Percentiles rank a stretch among this genome's conserved stretches.
These are phyloP conservation scores for Catunica adiposa DNA, from an alignment of 2,329 filamentous ascomycete genomes.

Conservation along the genomic window DNA sequence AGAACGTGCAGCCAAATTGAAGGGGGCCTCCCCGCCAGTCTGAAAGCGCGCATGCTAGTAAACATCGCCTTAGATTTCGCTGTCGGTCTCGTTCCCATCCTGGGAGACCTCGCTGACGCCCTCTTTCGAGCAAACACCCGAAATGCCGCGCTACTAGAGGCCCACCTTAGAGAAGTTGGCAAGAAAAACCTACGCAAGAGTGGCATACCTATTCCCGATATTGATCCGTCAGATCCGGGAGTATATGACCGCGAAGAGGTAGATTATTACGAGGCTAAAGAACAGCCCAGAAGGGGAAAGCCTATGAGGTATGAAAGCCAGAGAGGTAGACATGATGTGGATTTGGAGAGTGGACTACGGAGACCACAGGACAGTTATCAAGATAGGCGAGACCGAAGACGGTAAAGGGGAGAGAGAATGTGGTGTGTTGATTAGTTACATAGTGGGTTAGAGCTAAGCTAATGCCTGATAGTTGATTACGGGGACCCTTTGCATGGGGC, in stretches of 20 bases:
- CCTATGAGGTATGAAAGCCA: not conserved
- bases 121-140: slow-evolving; percentile 59
- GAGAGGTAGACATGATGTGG: not conserved
- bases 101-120: slow-evolving; percentile 62
- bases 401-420: not conserved
- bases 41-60: slow-evolving; percentile 58
- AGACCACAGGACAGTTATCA: not conserved
- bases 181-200: slow-evolving; percentile 35
- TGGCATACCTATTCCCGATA: slow-evolving; percentile 29
- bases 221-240: slow-evolving; percentile 36
- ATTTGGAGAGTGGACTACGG: not conserved
- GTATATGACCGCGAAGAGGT: slow-evolving; percentile 28
- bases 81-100: slow-evolving; percentile 55
- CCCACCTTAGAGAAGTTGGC: slow-evolving; percentile 51
- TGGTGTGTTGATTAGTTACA: not conserved
- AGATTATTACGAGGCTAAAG: not conserved
- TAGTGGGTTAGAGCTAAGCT: not conserved
- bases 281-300: slow-evolving; percentile 1
- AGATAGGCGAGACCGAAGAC: not conserved
- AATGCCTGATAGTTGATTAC: too few relatives aligned
- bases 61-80: slow-evolving; percentile 63
- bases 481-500: too few relatives aligned
- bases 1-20: slow-evolving; percentile 56
- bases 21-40: slow-evolving; percentile 48
- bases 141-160: slow-evolving; percentile 54